A percentile compares a stretch with the other conserved stretches of the same genome.
These are phyloP conservation scores for Mytilinidion resinicola DNA, from an alignment of 495 filamentous ascomycete genomes.

Conservation along the genomic window DNA sequence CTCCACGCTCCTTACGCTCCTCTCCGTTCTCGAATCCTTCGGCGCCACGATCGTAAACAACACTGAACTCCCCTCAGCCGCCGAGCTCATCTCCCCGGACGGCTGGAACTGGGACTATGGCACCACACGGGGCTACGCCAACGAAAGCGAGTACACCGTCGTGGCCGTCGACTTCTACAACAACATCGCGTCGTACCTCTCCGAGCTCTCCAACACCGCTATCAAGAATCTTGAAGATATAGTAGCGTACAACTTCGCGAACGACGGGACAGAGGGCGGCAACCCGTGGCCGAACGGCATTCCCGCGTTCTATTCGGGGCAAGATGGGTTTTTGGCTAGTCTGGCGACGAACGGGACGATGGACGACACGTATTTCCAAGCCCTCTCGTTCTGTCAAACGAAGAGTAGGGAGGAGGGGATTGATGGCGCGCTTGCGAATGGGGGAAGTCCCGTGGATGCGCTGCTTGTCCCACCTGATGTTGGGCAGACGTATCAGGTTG, in stretches of 20 bases:
- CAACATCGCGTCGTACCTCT: slow-evolving; percentile 59
- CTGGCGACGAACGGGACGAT: slow-evolving; percentile 53
- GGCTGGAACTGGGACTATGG: slow-evolving; percentile 73
- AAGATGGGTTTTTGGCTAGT: slow-evolving; percentile 61
- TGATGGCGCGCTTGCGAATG: slow-evolving; percentile 52
- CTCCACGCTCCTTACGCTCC: slow-evolving; percentile 44
- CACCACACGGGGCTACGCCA: slow-evolving; percentile 52
- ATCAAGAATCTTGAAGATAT: slow-evolving; percentile 62
- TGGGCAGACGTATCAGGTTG: slow-evolving; percentile 52
- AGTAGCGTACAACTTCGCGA: slow-evolving; percentile 57
- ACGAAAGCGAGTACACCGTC: slow-evolving; percentile 65
- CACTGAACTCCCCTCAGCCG: slow-evolving; percentile 58
- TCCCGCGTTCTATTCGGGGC: slow-evolving; percentile 63
- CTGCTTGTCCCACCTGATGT: slow-evolving; percentile 63
- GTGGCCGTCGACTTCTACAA: slow-evolving; percentile 76
- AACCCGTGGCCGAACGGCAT: slow-evolving; percentile 45
- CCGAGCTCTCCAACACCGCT: slow-evolving; percentile 57
- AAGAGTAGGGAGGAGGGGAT: slow-evolving; percentile 59
- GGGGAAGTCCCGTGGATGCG: slow-evolving; percentile 47
- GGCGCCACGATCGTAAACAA: slow-evolving; percentile 65
- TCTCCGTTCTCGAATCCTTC: slow-evolving; percentile 49
- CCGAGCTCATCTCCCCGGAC: slow-evolving; percentile 53
- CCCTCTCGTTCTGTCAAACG: slow-evolving; percentile 53
- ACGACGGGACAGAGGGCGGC: slow-evolving; percentile 65
- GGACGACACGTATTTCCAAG: slow-evolving; percentile 61